phyloP scores from a whole-genome alignment of 2,329 filamentous ascomycete species.

The Sphaerulina musiva region DNA sequence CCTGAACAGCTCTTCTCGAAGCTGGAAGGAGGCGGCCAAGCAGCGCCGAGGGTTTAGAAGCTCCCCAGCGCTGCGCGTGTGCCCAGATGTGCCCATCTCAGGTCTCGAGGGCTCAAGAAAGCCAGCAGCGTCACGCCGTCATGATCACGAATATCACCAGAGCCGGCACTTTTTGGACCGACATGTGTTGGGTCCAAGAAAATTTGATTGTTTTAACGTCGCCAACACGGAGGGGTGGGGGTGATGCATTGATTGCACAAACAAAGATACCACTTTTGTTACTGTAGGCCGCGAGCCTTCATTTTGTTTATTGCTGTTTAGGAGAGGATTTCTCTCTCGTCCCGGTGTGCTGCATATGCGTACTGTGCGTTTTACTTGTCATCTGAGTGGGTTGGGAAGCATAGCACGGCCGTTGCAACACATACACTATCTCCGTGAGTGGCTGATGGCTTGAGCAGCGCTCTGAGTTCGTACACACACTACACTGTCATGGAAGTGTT shows the following conservation, averaged over 20 bases:
- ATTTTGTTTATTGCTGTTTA: constrained; percentile 3
- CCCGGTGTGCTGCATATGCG: neutral
- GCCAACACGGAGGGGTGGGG: neutral
- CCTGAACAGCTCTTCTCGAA: constrained; percentile 35
- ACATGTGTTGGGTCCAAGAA: neutral
- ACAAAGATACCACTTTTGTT: constrained; percentile 5
- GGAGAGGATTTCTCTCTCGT: neutral
- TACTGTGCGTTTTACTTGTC: neutral
- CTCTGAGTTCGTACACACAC: neutral
- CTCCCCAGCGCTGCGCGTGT: neutral
- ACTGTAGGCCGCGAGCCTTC: neutral
- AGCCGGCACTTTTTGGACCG: neutral
- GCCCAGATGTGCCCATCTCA: neutral
- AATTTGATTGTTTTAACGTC: neutral
- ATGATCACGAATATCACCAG: neutral
- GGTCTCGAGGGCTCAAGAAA: neutral
- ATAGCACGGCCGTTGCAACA: neutral
- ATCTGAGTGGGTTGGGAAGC: neutral
- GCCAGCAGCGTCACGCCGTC: neutral
- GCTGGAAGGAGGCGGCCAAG: constrained; percentile 17
- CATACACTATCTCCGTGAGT: neutral
- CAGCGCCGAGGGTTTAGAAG: constrained; percentile 5
- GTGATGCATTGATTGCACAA: neutral
- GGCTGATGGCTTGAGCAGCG: neutral
- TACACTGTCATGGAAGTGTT: neutral